Evolutionary conservation across 129 eudicot genomes (phyloP).

Genomic region (Flaveria brownii): DNA sequence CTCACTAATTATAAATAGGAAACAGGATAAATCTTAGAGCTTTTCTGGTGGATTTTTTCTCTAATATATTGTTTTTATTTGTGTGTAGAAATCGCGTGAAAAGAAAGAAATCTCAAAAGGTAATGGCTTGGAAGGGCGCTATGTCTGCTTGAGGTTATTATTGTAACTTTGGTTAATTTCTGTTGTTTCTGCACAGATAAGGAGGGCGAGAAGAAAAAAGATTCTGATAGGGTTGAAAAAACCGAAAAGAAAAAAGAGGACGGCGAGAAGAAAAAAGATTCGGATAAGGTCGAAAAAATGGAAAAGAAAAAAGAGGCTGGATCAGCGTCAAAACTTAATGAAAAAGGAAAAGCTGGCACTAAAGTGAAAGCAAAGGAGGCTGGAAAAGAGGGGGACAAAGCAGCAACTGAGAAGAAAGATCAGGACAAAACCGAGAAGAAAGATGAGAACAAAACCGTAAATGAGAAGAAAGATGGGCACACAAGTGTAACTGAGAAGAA

Average conservation of each 20-base stretch:
- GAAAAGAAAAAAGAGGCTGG: conserved; percentile 54
- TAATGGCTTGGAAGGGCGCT: conserved; percentile 24
- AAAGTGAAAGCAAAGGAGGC: conserved; percentile 34
- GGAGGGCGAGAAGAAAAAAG: conserved; percentile 45
- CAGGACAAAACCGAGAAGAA: conserved; percentile 25
- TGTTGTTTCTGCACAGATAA: conserved; percentile 33
- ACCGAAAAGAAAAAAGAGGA: conserved; percentile 51
- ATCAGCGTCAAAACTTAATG: conserved; percentile 29
- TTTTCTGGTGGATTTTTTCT: conserved; percentile 11
- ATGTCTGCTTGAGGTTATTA: background rate
- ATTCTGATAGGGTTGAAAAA: conserved; percentile 42
- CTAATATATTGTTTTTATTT: conserved; percentile 21
- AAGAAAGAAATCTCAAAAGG: conserved; percentile 65
- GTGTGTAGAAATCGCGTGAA: conserved; percentile 50
- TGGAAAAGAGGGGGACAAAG: conserved; percentile 47
- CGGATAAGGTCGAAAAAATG: conserved; percentile 39
- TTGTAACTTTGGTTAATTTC: background rate
- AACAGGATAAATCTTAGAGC: background rate
- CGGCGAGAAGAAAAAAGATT: conserved; percentile 41
- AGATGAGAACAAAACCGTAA: background rate
- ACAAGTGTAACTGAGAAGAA: background rate
- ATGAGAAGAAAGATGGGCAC: conserved; percentile 39
- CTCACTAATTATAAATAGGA: background rate
- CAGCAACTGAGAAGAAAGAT: conserved; percentile 30
- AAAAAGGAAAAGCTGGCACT: conserved; percentile 40